Conservation (phyloP, 306 rosid genomes). For the Fagus sylvatica region DNA sequence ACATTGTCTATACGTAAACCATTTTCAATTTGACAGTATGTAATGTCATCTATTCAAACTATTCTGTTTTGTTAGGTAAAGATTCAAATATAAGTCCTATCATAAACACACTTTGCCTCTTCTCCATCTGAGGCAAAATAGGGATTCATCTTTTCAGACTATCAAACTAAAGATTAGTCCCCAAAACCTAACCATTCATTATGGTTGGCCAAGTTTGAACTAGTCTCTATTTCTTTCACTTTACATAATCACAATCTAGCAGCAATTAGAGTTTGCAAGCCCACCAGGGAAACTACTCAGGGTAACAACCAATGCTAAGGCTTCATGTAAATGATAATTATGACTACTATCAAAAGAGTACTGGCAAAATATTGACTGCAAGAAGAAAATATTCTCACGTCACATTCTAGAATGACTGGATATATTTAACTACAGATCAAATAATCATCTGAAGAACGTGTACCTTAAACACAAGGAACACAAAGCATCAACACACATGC, state of each 20-base stretch:
- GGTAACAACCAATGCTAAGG: background rate
- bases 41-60: no score
- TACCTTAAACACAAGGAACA: constrained; percentile 40
- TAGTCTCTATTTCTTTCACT: background rate
- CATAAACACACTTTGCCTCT: background rate
- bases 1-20: no score
- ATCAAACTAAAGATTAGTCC: background rate
- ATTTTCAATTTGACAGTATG: no score
- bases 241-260: background rate
- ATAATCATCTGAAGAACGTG: constrained; percentile 3
- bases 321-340: background rate
- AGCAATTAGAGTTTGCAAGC: background rate
- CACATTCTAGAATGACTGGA: constrained; percentile 10
- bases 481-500: constrained; percentile 32
- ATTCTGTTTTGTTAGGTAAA: no score
- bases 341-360: background rate
- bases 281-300: background rate
- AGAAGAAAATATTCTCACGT: constrained; percentile 9
- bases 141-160: background rate
- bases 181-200: background rate
- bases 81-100: background rate
- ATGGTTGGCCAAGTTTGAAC: background rate
- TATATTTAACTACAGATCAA: constrained; percentile 17
- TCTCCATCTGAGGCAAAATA: background rate
- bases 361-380: background rate